A percentile compares a stretch with the other conserved stretches of the same genome.
Evolutionary conservation across 148 eudicot species (phyloP).

Genomic region (Chenopodium album): DNA sequence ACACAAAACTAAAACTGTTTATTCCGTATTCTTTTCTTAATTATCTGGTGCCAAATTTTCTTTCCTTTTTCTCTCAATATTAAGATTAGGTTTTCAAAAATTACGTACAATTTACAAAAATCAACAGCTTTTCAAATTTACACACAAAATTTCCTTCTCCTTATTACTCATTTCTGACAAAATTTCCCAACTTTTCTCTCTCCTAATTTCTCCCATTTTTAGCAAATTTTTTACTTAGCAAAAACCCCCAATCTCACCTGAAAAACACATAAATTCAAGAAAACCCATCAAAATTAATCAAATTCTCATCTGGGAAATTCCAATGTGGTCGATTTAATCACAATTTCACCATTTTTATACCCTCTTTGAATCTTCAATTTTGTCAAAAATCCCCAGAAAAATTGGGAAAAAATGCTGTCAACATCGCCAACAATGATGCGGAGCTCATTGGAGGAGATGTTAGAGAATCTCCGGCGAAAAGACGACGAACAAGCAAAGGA

Average conservation of each 20-base stretch:
- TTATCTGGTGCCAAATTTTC: neutral
- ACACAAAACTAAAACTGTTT: neutral
- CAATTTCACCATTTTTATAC: neutral
- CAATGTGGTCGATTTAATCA: neutral
- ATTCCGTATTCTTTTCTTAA: too few species aligned
- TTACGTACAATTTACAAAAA: neutral
- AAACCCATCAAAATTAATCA: neutral
- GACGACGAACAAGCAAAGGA: slow-evolving; percentile 64
- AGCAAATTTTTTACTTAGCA: neutral
- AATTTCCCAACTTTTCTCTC: neutral
- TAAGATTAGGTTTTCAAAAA: neutral
- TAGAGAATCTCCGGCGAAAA: slow-evolving; percentile 57
- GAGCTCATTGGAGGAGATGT: slow-evolving; percentile 89
- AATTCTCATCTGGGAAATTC: neutral
- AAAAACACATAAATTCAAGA: neutral
- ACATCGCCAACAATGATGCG: slow-evolving; percentile 44
- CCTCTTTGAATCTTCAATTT: neutral
- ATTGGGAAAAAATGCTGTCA: slow-evolving; percentile 39
- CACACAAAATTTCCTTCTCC: neutral
- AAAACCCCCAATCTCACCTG: neutral
- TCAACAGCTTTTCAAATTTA: neutral
- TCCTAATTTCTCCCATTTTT: neutral
- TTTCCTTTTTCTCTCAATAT: neutral
- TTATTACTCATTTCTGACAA: neutral
- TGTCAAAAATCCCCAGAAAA: neutral